These are phyloP conservation scores for Pseudozyma hubeiensis DNA, from an alignment of 1,284 basidiomycete genomes.

Conservation along the genomic window DNA sequence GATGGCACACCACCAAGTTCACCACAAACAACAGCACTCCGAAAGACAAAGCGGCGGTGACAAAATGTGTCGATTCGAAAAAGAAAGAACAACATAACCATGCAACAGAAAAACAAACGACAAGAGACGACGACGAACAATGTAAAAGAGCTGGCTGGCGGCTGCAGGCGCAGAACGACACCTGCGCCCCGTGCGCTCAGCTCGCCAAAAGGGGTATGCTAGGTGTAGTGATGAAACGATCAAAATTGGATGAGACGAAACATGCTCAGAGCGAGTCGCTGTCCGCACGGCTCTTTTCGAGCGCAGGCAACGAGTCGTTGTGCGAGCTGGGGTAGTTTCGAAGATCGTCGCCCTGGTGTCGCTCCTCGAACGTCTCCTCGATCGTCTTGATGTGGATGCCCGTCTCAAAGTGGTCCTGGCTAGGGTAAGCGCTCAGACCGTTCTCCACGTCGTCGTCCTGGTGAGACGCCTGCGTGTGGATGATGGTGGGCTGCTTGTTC, in stretches of 20 bases:
- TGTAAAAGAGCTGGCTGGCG: not conserved
- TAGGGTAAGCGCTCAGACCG: conserved; percentile 20
- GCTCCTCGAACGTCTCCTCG: conserved; percentile 59
- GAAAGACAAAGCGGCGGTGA: too few species aligned
- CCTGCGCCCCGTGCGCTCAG: too few species aligned
- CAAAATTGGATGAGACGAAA: too few species aligned
- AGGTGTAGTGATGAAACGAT: not conserved
- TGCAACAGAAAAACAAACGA: not conserved
- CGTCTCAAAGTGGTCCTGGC: conserved; percentile 36
- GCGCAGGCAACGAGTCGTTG: conserved; percentile 40
- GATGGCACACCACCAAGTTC: too few species aligned
- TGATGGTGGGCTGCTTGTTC: conserved; percentile 44
- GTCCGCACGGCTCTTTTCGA: conserved; percentile 38
- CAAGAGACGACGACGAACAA: not conserved
- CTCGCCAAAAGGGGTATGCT: conserved; percentile 4
- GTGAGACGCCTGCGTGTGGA: conserved; percentile 40
- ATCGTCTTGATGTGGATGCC: conserved; percentile 59
- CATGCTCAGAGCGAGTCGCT: conserved; percentile 30
- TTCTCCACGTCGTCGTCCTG: conserved; percentile 34
- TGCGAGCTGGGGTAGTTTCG: conserved; percentile 44
- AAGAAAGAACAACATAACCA: not conserved
- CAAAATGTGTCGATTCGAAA: too few species aligned
- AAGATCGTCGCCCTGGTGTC: conserved; percentile 39
- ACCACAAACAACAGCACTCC: too few species aligned
- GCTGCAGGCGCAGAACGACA: not conserved